These are phyloP conservation scores for Eucalyptus cloeziana DNA, from an alignment of 345 rosid species.

Conservation along the genomic window DNA sequence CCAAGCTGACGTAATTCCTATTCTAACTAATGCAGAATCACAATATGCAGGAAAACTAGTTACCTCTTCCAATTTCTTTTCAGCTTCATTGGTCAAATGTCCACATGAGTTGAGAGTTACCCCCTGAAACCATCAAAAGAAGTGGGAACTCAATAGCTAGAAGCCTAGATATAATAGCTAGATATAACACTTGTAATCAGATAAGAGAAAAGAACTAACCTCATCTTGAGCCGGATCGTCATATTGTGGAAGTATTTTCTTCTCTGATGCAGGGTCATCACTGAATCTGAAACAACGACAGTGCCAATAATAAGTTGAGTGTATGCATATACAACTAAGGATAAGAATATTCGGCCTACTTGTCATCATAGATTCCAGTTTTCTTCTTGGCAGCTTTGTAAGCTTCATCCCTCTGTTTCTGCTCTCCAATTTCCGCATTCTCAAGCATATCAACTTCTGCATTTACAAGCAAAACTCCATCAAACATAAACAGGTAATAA, in stretches of 20 bases:
- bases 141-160: background rate
- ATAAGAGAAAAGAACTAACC: constrained; percentile 17
- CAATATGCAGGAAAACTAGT: background rate
- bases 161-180: no score
- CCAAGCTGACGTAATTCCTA: background rate
- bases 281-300: constrained; percentile 46
- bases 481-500: background rate
- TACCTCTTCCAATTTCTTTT: constrained; percentile 91
- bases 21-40: background rate
- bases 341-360: constrained; percentile 29
- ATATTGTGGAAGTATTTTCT: constrained; percentile 89
- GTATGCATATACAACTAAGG: background rate
- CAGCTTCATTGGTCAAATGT: constrained; percentile 80
- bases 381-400: constrained; percentile 88
- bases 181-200: background rate
- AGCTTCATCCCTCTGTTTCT: constrained; percentile 80
- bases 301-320: background rate
- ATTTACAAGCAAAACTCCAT: constrained; percentile 13
- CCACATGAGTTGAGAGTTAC: constrained; percentile 71
- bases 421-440: constrained; percentile 97
- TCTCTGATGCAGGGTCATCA: constrained; percentile 64
- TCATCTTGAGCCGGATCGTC: constrained; percentile 68
- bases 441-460: constrained; percentile 96
- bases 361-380: constrained; percentile 69
- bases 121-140: constrained; percentile 36